A percentile compares a stretch with the other conserved stretches of the same genome.
These are phyloP conservation scores for Neurospora hispaniola DNA, from an alignment of 495 filamentous ascomycete species.

Conservation along the genomic window DNA sequence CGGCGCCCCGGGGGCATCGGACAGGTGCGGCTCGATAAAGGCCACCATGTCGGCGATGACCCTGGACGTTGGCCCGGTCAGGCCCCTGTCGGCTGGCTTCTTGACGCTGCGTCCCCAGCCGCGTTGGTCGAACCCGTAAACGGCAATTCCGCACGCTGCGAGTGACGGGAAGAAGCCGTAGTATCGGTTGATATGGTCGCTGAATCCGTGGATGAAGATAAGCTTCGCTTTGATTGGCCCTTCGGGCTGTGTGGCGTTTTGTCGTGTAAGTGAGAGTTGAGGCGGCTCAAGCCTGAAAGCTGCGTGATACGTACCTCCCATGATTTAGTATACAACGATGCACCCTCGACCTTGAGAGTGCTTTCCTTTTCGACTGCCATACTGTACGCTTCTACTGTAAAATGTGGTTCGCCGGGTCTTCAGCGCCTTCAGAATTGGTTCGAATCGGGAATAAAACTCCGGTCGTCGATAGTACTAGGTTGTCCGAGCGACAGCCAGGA, in stretches of 20 bases:
- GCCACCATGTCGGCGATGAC: conserved; percentile 70
- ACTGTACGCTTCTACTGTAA: conserved; percentile 4
- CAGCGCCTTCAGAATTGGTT: neutral
- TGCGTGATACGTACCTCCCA: conserved; percentile 55
- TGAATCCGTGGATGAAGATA: conserved; percentile 78
- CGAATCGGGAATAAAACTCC: neutral
- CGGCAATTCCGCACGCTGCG: conserved; percentile 59
- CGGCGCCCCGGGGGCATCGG: conserved; percentile 6
- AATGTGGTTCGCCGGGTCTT: neutral
- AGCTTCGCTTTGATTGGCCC: conserved; percentile 51
- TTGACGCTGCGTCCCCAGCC: conserved; percentile 47
- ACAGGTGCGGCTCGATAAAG: conserved; percentile 44
- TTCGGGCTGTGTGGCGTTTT: conserved; percentile 31
- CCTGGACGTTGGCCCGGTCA: conserved; percentile 56
- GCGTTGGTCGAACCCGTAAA: conserved; percentile 71
- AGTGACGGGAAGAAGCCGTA: conserved; percentile 56
- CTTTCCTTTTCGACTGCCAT: conserved; percentile 41
- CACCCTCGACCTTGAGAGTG: conserved; percentile 45
- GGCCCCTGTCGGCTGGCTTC: conserved; percentile 45
- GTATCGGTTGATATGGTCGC: conserved; percentile 73
- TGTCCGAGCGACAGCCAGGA: neutral
- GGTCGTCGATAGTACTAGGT: neutral
- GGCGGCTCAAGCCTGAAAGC: neutral
- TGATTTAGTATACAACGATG: conserved; percentile 67
- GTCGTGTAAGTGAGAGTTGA: neutral